Evolutionary conservation across 2,329 filamentous ascomycete genomes (phyloP), one percentile per base, ranked within the genome.

Genomic region (Aspergillus cejpii): DNA sequence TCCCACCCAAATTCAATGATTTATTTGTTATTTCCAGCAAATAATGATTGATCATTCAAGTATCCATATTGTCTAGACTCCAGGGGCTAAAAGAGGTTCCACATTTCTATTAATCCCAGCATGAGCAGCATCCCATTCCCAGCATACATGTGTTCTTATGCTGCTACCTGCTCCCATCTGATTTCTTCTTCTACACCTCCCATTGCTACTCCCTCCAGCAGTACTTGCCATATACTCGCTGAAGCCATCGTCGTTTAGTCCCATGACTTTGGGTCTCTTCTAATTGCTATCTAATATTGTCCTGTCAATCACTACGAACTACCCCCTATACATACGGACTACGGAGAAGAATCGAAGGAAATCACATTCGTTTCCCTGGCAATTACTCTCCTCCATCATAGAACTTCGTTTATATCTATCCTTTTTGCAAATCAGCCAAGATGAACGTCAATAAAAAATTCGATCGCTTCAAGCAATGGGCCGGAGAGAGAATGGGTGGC

Each of bases 401-500:
- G 11, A n/a, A 11, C 31, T 20, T 34, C 31, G 17, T 34, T 17
- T 34, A 34, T 15, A 34, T 11, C 15, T 34, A 12, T 34, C 11
- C 10, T 34, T 34, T 5, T 1, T 10, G 17, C 31, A 34, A 12
- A 34, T 12, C 8, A 8, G 11, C 40, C 60, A 71, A 47, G 26
- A 80, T 79, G 77, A 79, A 80, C 59, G 74, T 83, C 66, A 83
- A 81, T 70, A 95, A 94, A 76, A 95, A 94, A 67, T 81, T 97
- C 65, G 91, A 90, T 71, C 85, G 91, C 63, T 84, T 94, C 75
- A 94, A 91, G 74, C 91, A 97, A 84, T 97, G 91, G 91, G 88
- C 90, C 28, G 88, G 88, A 56, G 91, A 97, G 73, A 87, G 90
- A 71, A 95, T 97, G 87, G 91, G 91, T 58, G 81, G 80, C 54